These are phyloP conservation scores for Xylariaceae sp. DNA, from an alignment of 2,329 filamentous ascomycete genomes.

Conservation along the genomic window DNA sequence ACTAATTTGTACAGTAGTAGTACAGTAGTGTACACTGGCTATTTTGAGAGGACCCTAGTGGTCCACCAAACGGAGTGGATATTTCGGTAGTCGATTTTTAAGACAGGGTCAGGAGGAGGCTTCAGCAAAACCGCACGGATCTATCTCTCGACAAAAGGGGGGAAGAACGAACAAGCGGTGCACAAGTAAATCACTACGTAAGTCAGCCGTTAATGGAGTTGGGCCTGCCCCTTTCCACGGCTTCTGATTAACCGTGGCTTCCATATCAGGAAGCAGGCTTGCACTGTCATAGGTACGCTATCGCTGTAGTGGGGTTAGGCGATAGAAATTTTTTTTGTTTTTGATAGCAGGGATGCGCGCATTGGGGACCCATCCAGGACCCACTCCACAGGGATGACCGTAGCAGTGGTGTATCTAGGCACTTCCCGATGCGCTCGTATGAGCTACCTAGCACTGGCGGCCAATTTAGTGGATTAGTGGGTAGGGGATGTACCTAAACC, in stretches of 20 bases:
- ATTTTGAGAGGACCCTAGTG: background rate
- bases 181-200: background rate
- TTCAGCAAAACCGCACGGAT: conserved; percentile 10
- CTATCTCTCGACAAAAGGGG: conserved; percentile 7
- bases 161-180: conserved; percentile 12
- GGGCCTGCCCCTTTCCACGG: conserved; percentile 10
- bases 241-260: conserved; percentile 8
- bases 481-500: conserved; percentile 5
- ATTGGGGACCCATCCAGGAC: conserved; percentile 6
- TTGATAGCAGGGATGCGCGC: conserved; percentile 10
- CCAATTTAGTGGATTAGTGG: background rate
- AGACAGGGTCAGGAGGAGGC: background rate
- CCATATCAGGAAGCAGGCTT: conserved; percentile 11
- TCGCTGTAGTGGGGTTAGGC: conserved; percentile 14
- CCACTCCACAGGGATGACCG: background rate
- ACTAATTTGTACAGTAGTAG: background rate
- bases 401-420: conserved; percentile 1
- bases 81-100: conserved; percentile 19
- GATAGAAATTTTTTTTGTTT: conserved; percentile 10
- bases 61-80: background rate
- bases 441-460: conserved; percentile 6
- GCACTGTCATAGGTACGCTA: conserved; percentile 10
- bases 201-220: conserved; percentile 1
- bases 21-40: background rate
- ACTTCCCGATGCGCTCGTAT: conserved; percentile 16